These are phyloP conservation scores for Zoysia pacifica DNA, from an alignment of 176 grass and related monocot species.

Conservation along the genomic window DNA sequence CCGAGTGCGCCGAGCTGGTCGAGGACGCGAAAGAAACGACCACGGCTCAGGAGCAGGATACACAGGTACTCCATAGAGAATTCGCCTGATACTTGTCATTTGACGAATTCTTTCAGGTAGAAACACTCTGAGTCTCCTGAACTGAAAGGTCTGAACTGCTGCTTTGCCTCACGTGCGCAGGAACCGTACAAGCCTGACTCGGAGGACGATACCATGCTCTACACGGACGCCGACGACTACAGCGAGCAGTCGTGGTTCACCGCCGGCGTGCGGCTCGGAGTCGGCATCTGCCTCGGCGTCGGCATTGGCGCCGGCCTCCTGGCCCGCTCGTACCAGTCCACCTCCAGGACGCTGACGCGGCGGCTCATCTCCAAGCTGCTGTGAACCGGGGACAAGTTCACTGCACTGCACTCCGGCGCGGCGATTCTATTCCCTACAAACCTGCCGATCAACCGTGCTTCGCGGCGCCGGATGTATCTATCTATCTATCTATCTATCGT, in stretches of 20 bases:
- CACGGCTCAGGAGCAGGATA: background rate
- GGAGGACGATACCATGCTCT: constrained; percentile 17
- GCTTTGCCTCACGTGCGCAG: constrained; percentile 8
- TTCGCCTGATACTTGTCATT: too few species aligned
- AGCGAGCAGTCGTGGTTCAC: constrained; percentile 80
- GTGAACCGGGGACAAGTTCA: constrained; percentile 9
- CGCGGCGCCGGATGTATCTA: background rate
- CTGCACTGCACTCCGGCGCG: too few species aligned
- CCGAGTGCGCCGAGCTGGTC: constrained; percentile 48
- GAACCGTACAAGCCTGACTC: constrained; percentile 57
- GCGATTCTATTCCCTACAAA: background rate
- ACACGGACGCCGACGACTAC: constrained; percentile 40
- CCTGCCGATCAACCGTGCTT: background rate
- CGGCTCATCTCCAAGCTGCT: constrained; percentile 53
- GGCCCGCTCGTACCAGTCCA: constrained; percentile 72
- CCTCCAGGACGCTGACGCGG: constrained; percentile 57
- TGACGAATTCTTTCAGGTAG: too few species aligned
- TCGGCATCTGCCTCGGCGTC: constrained; percentile 81
- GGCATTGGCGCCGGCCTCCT: constrained; percentile 75
- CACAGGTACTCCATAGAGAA: too few species aligned
- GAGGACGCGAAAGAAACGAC: constrained; percentile 22
- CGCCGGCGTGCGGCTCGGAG: constrained; percentile 72
- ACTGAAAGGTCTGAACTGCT: constrained; percentile 9
- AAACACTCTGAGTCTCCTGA: background rate
- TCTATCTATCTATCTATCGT: too few species aligned